These are phyloP conservation scores for Graphilbum fragrans DNA, from an alignment of 2,329 filamentous ascomycete species.

Conservation along the genomic window DNA sequence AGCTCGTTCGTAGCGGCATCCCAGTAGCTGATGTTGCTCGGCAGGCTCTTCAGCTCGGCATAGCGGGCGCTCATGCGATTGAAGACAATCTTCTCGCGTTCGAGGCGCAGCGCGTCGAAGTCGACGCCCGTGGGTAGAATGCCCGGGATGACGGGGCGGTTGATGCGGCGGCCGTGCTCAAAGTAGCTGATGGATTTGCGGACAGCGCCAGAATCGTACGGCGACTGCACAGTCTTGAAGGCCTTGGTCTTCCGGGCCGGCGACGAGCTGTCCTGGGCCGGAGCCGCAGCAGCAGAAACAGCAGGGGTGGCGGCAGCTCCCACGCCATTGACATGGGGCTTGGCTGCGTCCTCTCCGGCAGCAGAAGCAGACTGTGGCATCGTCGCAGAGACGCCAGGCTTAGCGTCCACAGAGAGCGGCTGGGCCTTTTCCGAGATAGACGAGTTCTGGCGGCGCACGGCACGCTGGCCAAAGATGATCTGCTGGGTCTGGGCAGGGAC, in stretches of 20 bases:
- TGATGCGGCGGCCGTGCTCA: constrained; percentile 64
- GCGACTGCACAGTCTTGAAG: constrained; percentile 66
- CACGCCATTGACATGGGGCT: constrained; percentile 18
- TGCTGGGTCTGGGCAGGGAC: constrained; percentile 71
- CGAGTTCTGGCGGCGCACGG: constrained; percentile 47
- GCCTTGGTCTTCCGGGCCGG: constrained; percentile 29
- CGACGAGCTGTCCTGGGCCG: constrained; percentile 28
- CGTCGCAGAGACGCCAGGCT: constrained; percentile 6
- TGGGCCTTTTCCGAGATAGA: constrained; percentile 35
- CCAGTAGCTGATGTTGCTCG: constrained; percentile 79
- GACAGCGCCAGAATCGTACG: constrained; percentile 46
- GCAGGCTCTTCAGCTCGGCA: constrained; percentile 68
- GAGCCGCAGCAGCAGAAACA: constrained; percentile 12
- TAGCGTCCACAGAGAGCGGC: constrained; percentile 11
- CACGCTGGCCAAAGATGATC: constrained; percentile 64
- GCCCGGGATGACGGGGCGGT: constrained; percentile 71
- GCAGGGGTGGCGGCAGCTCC: constrained; percentile 7
- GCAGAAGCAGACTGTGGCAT: constrained; percentile 1
- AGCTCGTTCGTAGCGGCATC: constrained; percentile 59
- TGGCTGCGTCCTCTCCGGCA: constrained; percentile 27
- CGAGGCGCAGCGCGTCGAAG: constrained; percentile 71
- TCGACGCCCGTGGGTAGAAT: constrained; percentile 85
- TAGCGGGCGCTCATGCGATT: constrained; percentile 82
- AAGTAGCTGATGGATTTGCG: constrained; percentile 59
- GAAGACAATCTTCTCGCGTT: constrained; percentile 78